Evolutionary conservation across 2,329 filamentous ascomycete species (phyloP), one percentile per base, ranked within the genome.

Genomic region (Trichoderma koningii): DNA sequence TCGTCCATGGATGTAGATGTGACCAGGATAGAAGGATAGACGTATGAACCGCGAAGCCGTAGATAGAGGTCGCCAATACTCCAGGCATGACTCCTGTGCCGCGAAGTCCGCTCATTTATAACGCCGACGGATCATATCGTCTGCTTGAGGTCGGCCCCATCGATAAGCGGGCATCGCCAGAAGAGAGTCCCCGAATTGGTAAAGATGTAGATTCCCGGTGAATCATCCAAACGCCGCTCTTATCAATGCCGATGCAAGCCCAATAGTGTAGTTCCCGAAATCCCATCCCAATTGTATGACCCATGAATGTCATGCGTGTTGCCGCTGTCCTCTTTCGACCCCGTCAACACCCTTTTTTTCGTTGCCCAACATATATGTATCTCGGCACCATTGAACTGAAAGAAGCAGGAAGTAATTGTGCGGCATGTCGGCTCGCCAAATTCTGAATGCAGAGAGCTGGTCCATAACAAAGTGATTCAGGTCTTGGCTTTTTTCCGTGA

Each of bases 401-500:
- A 41, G 19, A 21, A 14, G 17, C 17, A 6, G 26, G 12, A 17
- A 3, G 17, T 30, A 10, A 17, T 5, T 38, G 50, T 55, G 23
- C 48, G 48, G 12, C 23, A 19, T 26, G 41, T 55, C 41, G 59
- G 59, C 59, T 53, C 59, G 59, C 23, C 45, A 38, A 41, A 42
- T 28, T 26, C 23, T 53, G 41, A 30, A 55, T 14, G 50, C 41
- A 53, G 38, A 55, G 6, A 5, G 17, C 26, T 17, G 26, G 23
- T 19, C 34, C 23, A 17, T 19, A 28, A 47, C 50, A 38, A 4
- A 26, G n/a, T n/a, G 0, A 5, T 52, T 75, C 68, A 76, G 26
- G 70, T 72, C 62, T 71, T 75, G 63, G 74, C 71, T 57, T 74
- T 76, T 69, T 76, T 76, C 21, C 67, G 67, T 1, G 70, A 67